These are phyloP conservation scores for Chimonanthus salicifolius DNA, from an alignment of 164 flowering plant species.

Conservation along the genomic window DNA sequence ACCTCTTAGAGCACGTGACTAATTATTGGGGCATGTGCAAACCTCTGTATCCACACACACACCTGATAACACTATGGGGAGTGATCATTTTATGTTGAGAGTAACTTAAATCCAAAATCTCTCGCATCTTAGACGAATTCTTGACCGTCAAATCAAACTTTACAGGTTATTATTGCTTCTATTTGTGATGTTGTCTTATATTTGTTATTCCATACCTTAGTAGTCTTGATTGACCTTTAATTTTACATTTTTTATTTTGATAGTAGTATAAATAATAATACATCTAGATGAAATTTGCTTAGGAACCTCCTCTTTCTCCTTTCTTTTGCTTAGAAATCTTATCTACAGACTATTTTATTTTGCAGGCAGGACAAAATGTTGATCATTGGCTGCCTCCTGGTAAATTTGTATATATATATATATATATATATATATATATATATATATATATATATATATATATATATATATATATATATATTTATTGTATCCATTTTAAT, in stretches of 20 bases:
- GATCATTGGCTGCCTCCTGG: slow-evolving; percentile 21
- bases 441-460: background rate
- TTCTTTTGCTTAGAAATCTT: background rate
- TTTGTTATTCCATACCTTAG: background rate
- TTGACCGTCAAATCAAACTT: no score
- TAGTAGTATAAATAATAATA: no score
- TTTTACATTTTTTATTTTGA: no score
- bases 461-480: background rate
- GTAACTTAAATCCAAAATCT: no score
- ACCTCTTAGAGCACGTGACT: background rate
- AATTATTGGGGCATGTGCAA: no score
- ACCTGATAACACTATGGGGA: no score
- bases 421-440: background rate
- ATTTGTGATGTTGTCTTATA: no score
- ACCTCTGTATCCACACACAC: no score
- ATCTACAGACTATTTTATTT: no score
- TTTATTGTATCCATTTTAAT: background rate
- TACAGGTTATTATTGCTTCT: no score
- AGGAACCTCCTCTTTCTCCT: background rate
- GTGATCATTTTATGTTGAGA: no score
- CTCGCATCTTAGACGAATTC: no score
- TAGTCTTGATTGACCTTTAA: background rate
- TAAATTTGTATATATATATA: slow-evolving; percentile 13
- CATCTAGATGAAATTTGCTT: background rate
- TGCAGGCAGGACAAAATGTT: slow-evolving; percentile 24